phyloP scores from a whole-genome alignment of 129 eudicot genomes.

The Flaveria sonorensis region DNA sequence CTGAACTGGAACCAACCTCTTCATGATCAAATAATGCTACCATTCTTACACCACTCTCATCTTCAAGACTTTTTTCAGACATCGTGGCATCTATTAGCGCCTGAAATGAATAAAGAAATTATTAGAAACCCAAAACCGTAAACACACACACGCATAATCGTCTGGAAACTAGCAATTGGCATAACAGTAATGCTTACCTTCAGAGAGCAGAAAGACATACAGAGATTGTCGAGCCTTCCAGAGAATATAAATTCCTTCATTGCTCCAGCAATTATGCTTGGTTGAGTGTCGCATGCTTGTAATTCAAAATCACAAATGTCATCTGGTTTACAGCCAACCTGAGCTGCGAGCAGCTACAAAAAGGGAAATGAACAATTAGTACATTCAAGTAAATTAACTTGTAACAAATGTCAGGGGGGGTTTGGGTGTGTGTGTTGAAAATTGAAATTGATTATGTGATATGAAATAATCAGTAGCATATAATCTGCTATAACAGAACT shows the following conservation, averaged over 20 bases:
- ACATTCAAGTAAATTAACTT: conserved; percentile 6
- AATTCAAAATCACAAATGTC: conserved; percentile 94
- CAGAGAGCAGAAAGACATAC: conserved; percentile 96
- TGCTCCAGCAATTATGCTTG: conserved; percentile 87
- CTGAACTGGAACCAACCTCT: conserved; percentile 95
- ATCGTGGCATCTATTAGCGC: conserved; percentile 79
- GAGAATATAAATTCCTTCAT: conserved; percentile 90
- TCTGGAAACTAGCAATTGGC: background rate
- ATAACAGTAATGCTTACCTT: conserved; percentile 50
- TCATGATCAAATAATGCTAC: conserved; percentile 96
- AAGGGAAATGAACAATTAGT: conserved; percentile 16
- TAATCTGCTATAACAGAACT: background rate
- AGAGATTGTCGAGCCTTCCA: conserved; percentile 95
- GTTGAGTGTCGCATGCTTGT: conserved; percentile 98
- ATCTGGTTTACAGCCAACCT: conserved; percentile 75
- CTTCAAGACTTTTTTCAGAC: conserved; percentile 68
- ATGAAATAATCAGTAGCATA: background rate
- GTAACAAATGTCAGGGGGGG: conserved; percentile 4
- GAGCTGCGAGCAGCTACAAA: conserved; percentile 66
- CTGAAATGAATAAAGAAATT: conserved; percentile 38
- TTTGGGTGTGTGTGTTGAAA: background rate
- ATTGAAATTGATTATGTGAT: background rate
- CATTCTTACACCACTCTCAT: conserved; percentile 90
- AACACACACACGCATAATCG: too few species aligned
- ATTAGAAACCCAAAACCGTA: background rate